Percentiles rank a stretch among this genome's conserved stretches.
These are phyloP conservation scores for Populus hybrid DNA, from an alignment of 441 rosid species.

Conservation along the genomic window DNA sequence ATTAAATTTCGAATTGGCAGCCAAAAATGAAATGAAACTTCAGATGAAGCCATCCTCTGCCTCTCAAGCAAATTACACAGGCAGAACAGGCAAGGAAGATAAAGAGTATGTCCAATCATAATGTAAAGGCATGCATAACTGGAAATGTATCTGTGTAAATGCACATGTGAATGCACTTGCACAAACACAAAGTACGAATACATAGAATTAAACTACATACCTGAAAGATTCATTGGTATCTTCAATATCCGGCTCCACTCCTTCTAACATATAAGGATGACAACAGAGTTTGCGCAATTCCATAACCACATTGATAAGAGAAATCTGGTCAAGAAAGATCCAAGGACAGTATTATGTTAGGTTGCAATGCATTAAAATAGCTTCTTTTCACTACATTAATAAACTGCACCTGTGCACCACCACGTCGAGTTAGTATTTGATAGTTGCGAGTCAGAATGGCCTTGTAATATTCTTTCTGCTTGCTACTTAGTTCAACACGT, in stretches of 20 bases:
- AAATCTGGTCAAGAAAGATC: conserved; percentile 53
- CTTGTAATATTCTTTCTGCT: conserved; percentile 97
- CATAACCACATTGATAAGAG: conserved; percentile 96
- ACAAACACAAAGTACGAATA: background rate
- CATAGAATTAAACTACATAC: conserved; percentile 35
- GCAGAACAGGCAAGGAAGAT: no score
- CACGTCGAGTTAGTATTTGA: conserved; percentile 87
- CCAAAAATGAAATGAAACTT: background rate
- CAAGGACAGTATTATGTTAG: conserved; percentile 26
- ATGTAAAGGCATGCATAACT: background rate
- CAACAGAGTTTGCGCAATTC: conserved; percentile 98
- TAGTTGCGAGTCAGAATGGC: conserved; percentile 96
- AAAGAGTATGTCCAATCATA: background rate
- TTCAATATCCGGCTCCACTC: conserved; percentile 80
- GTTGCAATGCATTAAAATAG: conserved; percentile 15
- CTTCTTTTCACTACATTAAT: conserved; percentile 15
- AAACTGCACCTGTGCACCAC: conserved; percentile 81
- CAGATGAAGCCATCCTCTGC: background rate
- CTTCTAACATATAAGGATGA: conserved; percentile 96
- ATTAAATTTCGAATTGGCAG: background rate
- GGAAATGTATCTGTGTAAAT: background rate
- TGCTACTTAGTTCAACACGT: conserved; percentile 87
- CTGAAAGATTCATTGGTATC: conserved; percentile 70
- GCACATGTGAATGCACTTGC: background rate
- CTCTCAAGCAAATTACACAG: no score